phyloP scores from a whole-genome alignment of 2,329 filamentous ascomycete species.

The Colletotrichum higginsianum region DNA sequence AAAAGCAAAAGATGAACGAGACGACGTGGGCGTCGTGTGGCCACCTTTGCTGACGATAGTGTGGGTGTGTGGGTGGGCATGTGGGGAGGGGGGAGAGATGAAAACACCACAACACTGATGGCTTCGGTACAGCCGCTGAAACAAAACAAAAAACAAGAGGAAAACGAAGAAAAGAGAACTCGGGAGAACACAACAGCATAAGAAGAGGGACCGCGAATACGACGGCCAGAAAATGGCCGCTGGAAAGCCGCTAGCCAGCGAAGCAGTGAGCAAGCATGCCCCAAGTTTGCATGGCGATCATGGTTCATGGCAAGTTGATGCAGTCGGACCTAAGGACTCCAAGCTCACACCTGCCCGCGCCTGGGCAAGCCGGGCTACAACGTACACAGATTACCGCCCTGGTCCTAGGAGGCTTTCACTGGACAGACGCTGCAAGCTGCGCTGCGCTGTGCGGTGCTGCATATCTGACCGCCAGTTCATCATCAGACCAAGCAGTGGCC shows the following conservation, averaged over 20 bases:
- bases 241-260: slow-evolving; percentile 38
- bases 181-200: slow-evolving; percentile 12
- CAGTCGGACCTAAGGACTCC: slow-evolving; percentile 46
- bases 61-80: slow-evolving; percentile 15
- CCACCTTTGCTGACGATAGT: slow-evolving; percentile 2
- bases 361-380: slow-evolving; percentile 33
- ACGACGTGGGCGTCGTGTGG: slow-evolving; percentile 25
- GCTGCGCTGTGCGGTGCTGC: slow-evolving; percentile 45
- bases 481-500: slow-evolving; percentile 45
- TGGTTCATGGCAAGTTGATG: slow-evolving; percentile 56
- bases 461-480: slow-evolving; percentile 67
- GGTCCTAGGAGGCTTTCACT: slow-evolving; percentile 44
- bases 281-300: slow-evolving; percentile 51
- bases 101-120: slow-evolving; percentile 8
- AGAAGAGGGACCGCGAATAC: slow-evolving; percentile 1
- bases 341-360: slow-evolving; percentile 35
- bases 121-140: slow-evolving; percentile 22
- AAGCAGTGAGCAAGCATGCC: slow-evolving; percentile 41
- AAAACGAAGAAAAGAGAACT: not conserved
- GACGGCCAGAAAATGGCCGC: slow-evolving; percentile 26
- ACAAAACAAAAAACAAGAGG: too few species aligned
- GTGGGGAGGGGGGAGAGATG: not conserved
- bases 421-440: slow-evolving; percentile 45
- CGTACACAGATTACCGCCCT: slow-evolving; percentile 45
- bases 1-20: not conserved